A percentile compares a stretch with the other conserved stretches of the same genome.
These are phyloP conservation scores for Fusarium sterilihyphosum DNA, from an alignment of 2,329 filamentous ascomycete genomes.

Conservation along the genomic window DNA sequence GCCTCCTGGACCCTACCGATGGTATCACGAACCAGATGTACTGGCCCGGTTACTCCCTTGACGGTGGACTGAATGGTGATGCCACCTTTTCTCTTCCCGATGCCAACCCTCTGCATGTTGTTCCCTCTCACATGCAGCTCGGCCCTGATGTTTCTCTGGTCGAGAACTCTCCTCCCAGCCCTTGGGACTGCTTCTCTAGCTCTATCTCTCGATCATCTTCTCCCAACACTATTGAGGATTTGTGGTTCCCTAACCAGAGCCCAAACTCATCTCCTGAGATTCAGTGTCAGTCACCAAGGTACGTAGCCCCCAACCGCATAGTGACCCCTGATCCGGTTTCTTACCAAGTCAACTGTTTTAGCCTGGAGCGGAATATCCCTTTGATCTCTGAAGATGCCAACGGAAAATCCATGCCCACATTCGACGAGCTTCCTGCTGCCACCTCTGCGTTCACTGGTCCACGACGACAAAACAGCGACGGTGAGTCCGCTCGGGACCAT, in stretches of 20 bases:
- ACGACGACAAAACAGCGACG: constrained; percentile 61
- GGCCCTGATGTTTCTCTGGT: constrained; percentile 61
- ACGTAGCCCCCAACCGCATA: constrained; percentile 48
- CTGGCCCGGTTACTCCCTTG: constrained; percentile 59
- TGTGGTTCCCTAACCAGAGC: constrained; percentile 53
- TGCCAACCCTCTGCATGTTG: constrained; percentile 61
- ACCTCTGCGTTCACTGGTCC: constrained; percentile 53
- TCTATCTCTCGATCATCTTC: constrained; percentile 63
- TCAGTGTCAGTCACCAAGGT: constrained; percentile 63
- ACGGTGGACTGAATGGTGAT: constrained; percentile 55
- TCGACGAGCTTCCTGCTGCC: constrained; percentile 45
- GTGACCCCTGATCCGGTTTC: constrained; percentile 23
- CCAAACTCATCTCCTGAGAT: constrained; percentile 61
- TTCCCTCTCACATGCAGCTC: constrained; percentile 65
- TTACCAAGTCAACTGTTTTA: constrained; percentile 39
- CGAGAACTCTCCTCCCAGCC: constrained; percentile 61
- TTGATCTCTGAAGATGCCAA: constrained; percentile 44
- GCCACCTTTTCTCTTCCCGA: constrained; percentile 56
- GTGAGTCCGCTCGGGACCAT: constrained; percentile 71
- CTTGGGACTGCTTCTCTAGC: constrained; percentile 64
- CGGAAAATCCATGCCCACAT: constrained; percentile 35
- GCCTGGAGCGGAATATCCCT: constrained; percentile 47
- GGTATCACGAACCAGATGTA: constrained; percentile 61
- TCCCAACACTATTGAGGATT: constrained; percentile 60
- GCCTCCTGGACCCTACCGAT: constrained; percentile 60